These are phyloP conservation scores for Aspergillus olivimuriae DNA, from an alignment of 495 filamentous ascomycete species.

Conservation along the genomic window DNA sequence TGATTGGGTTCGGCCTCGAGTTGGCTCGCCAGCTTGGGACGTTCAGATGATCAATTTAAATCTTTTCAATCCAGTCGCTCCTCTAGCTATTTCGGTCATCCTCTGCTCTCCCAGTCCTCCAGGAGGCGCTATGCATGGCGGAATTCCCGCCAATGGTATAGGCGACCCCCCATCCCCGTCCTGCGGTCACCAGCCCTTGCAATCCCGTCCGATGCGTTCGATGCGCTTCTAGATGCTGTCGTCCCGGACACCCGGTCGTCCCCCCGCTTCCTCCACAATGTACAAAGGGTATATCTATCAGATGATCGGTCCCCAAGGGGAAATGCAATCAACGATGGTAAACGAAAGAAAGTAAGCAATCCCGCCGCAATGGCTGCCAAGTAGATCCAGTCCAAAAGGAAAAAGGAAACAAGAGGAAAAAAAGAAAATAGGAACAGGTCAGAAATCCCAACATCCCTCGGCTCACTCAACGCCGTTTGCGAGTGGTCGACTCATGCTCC, in stretches of 20 bases:
- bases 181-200: too few relatives aligned
- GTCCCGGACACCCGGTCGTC: too few relatives aligned
- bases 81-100: not conserved
- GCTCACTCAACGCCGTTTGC: slow-evolving; percentile 24
- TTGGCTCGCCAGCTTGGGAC: not conserved
- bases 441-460: too few relatives aligned
- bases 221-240: too few relatives aligned
- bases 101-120: too few relatives aligned
- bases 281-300: slow-evolving; percentile 2
- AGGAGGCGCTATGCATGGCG: too few relatives aligned
- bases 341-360: not conserved
- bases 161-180: too few relatives aligned
- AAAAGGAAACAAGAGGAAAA: slow-evolving; percentile 1
- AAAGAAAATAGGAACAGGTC: slow-evolving; percentile 1
- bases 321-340: not conserved
- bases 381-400: not conserved
- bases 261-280: not conserved
- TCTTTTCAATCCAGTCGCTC: not conserved
- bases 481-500: slow-evolving; percentile 20
- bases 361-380: too few relatives aligned
- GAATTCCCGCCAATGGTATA: too few relatives aligned
- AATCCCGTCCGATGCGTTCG: too few relatives aligned
- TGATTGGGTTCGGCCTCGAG: too few relatives aligned
- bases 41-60: slow-evolving; percentile 1
- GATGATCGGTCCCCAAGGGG: not conserved